phyloP scores from a whole-genome alignment of 306 rosid genomes.

The Cicer judaicum region DNA sequence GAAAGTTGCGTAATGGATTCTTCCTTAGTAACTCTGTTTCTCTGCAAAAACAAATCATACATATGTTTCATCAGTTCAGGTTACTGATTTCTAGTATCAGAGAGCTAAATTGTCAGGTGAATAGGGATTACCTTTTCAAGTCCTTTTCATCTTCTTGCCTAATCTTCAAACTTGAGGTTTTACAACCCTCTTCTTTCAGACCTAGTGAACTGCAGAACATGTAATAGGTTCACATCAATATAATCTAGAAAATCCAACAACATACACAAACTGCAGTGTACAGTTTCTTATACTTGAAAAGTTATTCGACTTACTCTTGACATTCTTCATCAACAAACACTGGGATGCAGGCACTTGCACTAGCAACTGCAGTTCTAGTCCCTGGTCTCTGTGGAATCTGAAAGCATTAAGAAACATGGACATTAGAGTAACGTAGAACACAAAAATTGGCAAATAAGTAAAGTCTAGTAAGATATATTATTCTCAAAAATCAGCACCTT shows the following conservation, averaged over 20 bases:
- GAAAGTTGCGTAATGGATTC: slow-evolving; percentile 88
- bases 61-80: background rate
- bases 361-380: slow-evolving; percentile 55
- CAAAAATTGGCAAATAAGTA: background rate
- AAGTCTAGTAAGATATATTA: background rate
- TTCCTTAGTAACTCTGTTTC: slow-evolving; percentile 79
- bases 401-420: slow-evolving; percentile 40
- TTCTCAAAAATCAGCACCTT: slow-evolving; percentile 56
- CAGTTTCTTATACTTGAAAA: background rate
- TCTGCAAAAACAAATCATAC: slow-evolving; percentile 49
- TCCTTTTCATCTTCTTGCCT: slow-evolving; percentile 59
- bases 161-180: slow-evolving; percentile 59
- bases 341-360: slow-evolving; percentile 59
- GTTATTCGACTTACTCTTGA: slow-evolving; percentile 65
- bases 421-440: slow-evolving; percentile 2
- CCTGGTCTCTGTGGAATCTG: slow-evolving; percentile 80
- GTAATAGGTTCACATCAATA: slow-evolving; percentile 28
- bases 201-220: slow-evolving; percentile 48
- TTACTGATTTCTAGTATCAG: background rate
- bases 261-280: slow-evolving; percentile 2
- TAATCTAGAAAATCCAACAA: slow-evolving; percentile 14
- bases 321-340: slow-evolving; percentile 88
- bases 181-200: slow-evolving; percentile 44
- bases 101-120: slow-evolving; percentile 4
- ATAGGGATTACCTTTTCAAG: slow-evolving; percentile 61